phyloP scores from a whole-genome alignment of 352 stramenopile species.

The Pythium insidiosum region DNA sequence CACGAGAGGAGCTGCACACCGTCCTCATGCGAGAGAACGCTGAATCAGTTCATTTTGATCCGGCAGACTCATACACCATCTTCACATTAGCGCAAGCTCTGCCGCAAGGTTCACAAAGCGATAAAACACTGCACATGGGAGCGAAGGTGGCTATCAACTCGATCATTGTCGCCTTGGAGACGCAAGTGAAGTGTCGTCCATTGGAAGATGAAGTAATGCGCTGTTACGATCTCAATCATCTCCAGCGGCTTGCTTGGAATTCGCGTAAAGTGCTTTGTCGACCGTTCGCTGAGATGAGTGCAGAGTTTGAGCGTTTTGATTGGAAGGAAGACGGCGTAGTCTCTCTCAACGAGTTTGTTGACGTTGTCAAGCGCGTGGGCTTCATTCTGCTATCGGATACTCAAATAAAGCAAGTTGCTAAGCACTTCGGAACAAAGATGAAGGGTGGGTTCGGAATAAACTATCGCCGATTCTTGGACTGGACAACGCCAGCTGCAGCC shows the following conservation, averaged over 20 bases:
- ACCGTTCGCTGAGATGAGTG: slow-evolving; percentile 23
- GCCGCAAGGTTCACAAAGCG: too few species aligned
- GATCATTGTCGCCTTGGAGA: too few species aligned
- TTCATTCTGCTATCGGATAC: slow-evolving; percentile 36
- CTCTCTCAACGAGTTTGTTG: slow-evolving; percentile 34
- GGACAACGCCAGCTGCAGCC: slow-evolving; percentile 32
- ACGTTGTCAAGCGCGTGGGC: slow-evolving; percentile 23
- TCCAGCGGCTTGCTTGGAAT: slow-evolving; percentile 47
- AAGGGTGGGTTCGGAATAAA: slow-evolving; percentile 46
- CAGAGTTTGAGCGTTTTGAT: slow-evolving; percentile 56
- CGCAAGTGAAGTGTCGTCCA: too few species aligned
- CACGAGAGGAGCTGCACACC: slow-evolving; percentile 27
- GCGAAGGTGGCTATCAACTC: too few species aligned
- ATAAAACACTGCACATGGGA: too few species aligned
- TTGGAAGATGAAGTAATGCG: too few species aligned
- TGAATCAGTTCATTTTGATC: slow-evolving; percentile 25
- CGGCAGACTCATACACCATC: too few species aligned
- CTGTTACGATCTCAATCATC: slow-evolving; percentile 16
- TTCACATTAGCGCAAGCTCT: too few species aligned
- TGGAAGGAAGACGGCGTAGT: slow-evolving; percentile 45
- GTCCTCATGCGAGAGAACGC: slow-evolving; percentile 25
- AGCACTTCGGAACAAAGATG: slow-evolving; percentile 40
- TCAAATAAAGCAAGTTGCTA: slow-evolving; percentile 37
- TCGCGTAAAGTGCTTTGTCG: slow-evolving; percentile 33
- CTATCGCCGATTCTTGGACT: slow-evolving; percentile 61